Conservation (phyloP, 768 basidiomycete genomes). For the Calocera viscosa region DNA sequence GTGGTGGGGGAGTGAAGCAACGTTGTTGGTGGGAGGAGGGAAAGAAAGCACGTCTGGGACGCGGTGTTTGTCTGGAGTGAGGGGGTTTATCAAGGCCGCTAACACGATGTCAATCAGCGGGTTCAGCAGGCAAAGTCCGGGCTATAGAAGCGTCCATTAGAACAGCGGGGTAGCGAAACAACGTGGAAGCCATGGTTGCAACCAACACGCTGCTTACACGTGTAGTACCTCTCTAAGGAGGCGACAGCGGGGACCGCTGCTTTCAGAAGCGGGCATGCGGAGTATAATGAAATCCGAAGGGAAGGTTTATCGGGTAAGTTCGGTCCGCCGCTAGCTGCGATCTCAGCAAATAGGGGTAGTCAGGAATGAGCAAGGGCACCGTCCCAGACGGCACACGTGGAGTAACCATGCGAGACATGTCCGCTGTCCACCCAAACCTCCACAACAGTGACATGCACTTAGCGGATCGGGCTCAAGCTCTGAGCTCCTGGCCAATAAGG, state of each 20-base stretch:
- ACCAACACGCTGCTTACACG: constrained; percentile 4
- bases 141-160: constrained; percentile 1
- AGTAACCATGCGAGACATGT: no score
- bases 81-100: neutral
- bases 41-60: neutral
- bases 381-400: no score
- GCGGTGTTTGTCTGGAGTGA: neutral
- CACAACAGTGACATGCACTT: no score
- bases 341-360: neutral
- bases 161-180: neutral
- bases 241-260: neutral
- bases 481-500: no score
- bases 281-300: neutral
- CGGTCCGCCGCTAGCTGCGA: neutral
- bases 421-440: no score
- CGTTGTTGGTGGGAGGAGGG: neutral
- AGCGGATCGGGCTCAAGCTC: no score
- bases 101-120: neutral
- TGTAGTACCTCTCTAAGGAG: neutral
- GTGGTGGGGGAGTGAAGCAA: neutral
- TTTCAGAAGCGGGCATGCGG: neutral
- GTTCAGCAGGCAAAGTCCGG: constrained; percentile 4
- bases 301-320: neutral
- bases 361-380: neutral
- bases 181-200: neutral